Evolutionary conservation across 768 basidiomycete genomes (phyloP), one percentile per base, ranked within the genome.

Genomic region (Lanmaoa pseudosensibilis): DNA sequence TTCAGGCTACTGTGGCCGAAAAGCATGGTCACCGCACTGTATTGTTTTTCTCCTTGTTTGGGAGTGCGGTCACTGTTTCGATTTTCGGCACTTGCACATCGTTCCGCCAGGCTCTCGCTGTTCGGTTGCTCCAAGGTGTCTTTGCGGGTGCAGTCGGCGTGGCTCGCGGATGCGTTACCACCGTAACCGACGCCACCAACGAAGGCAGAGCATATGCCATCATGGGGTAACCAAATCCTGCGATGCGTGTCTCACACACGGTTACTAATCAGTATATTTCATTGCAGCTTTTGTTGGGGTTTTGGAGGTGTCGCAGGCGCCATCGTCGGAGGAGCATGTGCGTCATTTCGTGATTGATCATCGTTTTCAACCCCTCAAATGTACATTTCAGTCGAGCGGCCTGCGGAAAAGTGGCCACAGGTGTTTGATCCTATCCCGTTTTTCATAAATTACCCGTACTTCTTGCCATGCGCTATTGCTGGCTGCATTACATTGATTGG

Each of bases 101-200:
- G 12, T 74, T 91, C 16, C 82, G 86, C 41, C 85, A 95, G 73
- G 94, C 95, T 9, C 82, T 97, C 37, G 87, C 78, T 38, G 85
- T 95, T 47, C 83, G 94, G n/a, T 78, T 98, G 16, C 78, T 94
- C 36, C 94, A 96, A 69, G 95, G 95, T 32, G 80, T 95, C 30
- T 97, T 96, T 66, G 90, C 89, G 4, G 95, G 96, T 4, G 91
- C 95, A 21, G 89, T 98, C 18, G 96, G 96, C 21, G 96, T 98
- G 27, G 95, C 94, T 43, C 84, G 96, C 66, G 91, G 94, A 13
- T 89, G 86, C 19, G 87, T 98, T 49, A 76, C 90, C 13, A 86
- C 87, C 60, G 81, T 99, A 55, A 95, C 97, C 0, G 95, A 98
- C 71, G 75, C 85, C 30, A 89, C 86, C 50, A 99, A 99, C 72